Evolutionary conservation across 129 eudicot genomes (phyloP), one percentile per base, ranked within the genome.

Genomic region (Rutidosis leptorrhynchoides): DNA sequence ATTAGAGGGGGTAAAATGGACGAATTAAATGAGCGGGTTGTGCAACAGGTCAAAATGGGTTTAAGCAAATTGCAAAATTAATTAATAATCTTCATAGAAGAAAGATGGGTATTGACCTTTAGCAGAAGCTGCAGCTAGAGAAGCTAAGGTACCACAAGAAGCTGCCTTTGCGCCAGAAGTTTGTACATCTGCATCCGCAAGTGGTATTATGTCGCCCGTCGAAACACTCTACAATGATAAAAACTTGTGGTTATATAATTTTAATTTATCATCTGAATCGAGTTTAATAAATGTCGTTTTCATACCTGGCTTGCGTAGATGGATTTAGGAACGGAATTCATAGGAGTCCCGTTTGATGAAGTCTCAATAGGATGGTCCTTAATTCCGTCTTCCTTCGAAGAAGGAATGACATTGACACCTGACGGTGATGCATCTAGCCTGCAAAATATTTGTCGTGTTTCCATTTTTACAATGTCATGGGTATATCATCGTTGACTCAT

Each of bases 151-250:
- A 16, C 89, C 90, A 71, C 98, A 92, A 73, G 98, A 78, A 72
- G 96, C 87, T 46, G 98, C 90, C 80, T 92, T 92, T 79, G 98
- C 87, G 52, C 98, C 98, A 28, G 90, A 88, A 70, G 71, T 83
- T 75, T 78, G 75, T 69, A 86, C 40, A 74, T 78, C 78, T 57
- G 95, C 91, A 57, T 88, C 91, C 20, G 83, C 82, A 64, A 92
- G 88, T 40, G 55, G 78, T 64, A 88, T 75, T 48, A 85, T 63
- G 73, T 67, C 86, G 62, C 79, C 81, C 9, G 68, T 68, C 6
- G 96, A 65, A 64, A 30, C 64, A 53, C 62, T 83, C 98, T 74
- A 81, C 75, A 78, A 73, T 25, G 72, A 46, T n/a, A 65, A 37
- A 22, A 21, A 17, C 14, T 2, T 6, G 4, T 67, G 43, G 68